Evolutionary conservation across 305 asterid genomes (phyloP).

Genomic region (Solanum aculeatissimum): DNA sequence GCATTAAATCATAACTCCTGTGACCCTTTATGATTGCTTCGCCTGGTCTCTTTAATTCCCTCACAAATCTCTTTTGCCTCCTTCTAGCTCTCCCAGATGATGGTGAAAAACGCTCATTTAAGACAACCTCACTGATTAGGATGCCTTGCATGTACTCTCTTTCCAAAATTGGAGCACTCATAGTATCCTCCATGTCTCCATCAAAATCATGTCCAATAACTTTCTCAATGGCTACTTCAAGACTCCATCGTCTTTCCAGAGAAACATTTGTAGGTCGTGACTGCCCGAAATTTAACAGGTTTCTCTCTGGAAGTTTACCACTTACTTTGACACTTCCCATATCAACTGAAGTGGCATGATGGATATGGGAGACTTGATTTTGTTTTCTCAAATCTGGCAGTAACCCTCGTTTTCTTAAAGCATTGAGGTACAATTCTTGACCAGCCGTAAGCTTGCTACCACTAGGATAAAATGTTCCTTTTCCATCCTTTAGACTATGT

Average conservation of each 20-base stretch:
- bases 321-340: conserved; percentile 46
- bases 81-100: conserved; percentile 59
- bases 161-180: conserved; percentile 58
- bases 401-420: conserved; percentile 77
- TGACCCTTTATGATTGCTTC: conserved; percentile 95
- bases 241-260: conserved; percentile 88
- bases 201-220: conserved; percentile 55
- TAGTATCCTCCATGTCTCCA: conserved; percentile 32
- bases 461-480: conserved; percentile 82
- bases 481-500: conserved; percentile 85
- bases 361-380: conserved; percentile 72
- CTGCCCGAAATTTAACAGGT: conserved; percentile 40
- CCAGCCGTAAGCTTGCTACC: conserved; percentile 59
- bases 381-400: conserved; percentile 70
- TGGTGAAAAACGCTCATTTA: conserved; percentile 60
- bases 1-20: conserved; percentile 96
- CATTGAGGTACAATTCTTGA: conserved; percentile 65
- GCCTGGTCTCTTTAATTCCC: conserved; percentile 79
- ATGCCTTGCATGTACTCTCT: conserved; percentile 99
- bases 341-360: conserved; percentile 45
- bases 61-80: conserved; percentile 58
- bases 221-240: conserved; percentile 87
- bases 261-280: conserved; percentile 45
- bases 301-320: conserved; percentile 34
- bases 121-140: conserved; percentile 70